Evolutionary conservation across 441 rosid species (phyloP).

Genomic region (Eruca vesicaria): DNA sequence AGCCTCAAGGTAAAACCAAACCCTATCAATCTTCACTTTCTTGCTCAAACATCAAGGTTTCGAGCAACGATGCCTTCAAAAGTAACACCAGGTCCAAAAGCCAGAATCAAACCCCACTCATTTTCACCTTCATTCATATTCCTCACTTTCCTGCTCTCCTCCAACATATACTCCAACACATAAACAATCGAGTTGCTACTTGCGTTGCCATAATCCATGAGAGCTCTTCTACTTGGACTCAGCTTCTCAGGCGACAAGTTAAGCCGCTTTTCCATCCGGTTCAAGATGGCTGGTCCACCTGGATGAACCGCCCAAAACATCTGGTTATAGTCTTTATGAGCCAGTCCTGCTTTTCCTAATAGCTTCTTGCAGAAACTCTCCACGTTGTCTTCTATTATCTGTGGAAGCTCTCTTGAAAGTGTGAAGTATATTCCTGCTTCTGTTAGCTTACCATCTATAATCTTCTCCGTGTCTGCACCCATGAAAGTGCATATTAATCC

Average conservation of each 20-base stretch:
- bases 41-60: constrained; percentile 54
- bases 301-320: constrained; percentile 99
- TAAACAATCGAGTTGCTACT: constrained; percentile 91
- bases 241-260: constrained; percentile 70
- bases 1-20: constrained; percentile 20
- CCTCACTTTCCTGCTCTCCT: constrained; percentile 55
- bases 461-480: constrained; percentile 79
- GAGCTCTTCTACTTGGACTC: constrained; percentile 76
- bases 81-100: constrained; percentile 95
- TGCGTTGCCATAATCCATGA: constrained; percentile 91
- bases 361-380: constrained; percentile 73
- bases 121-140: constrained; percentile 16
- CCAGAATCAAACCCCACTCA: constrained; percentile 84
- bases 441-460: constrained; percentile 75
- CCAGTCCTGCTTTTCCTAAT: constrained; percentile 42
- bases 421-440: constrained; percentile 72
- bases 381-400: constrained; percentile 83
- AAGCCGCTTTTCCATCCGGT: constrained; percentile 74
- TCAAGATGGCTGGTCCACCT: constrained; percentile 94
- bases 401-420: constrained; percentile 86
- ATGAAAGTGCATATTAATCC: constrained; percentile 15
- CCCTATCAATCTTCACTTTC: background rate
- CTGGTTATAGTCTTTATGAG: constrained; percentile 56
- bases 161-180: constrained; percentile 85
- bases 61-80: constrained; percentile 95